Percentiles rank a stretch among this genome's conserved stretches.
Conservation (phyloP, 2,329 filamentous ascomycete genomes). For the Arthrinium phaeospermum region DNA sequence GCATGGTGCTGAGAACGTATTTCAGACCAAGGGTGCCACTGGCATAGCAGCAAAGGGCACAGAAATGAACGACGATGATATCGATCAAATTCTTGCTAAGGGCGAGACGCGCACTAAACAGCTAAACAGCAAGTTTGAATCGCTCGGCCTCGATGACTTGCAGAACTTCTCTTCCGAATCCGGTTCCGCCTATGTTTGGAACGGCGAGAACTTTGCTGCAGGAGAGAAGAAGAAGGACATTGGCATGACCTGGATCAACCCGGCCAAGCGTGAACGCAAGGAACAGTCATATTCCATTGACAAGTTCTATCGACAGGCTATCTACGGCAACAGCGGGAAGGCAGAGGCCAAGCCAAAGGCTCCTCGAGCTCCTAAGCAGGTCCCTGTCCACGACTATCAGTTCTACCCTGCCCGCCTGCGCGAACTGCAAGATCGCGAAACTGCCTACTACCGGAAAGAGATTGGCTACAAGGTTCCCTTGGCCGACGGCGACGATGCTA, state of each 20-base stretch:
- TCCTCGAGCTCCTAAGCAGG: conserved; percentile 92
- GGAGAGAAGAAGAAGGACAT: conserved; percentile 91
- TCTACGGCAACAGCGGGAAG: conserved; percentile 75
- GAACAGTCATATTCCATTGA: conserved; percentile 98
- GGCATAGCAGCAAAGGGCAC: conserved; percentile 65
- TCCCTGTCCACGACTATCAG: conserved; percentile 92
- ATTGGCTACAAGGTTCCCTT: conserved; percentile 94
- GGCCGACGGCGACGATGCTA: conserved; percentile 87
- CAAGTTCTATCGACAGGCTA: conserved; percentile 93
- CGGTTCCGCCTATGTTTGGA: conserved; percentile 98
- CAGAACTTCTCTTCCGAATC: conserved; percentile 98
- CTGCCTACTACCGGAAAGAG: conserved; percentile 93
- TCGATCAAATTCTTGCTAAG: conserved; percentile 84
- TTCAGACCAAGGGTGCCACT: conserved; percentile 73
- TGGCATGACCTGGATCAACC: conserved; percentile 95
- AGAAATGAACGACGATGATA: conserved; percentile 83
- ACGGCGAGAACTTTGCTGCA: conserved; percentile 81
- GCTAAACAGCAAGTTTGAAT: conserved; percentile 93
- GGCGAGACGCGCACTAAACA: conserved; percentile 90
- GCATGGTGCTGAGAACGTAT: conserved; percentile 95
- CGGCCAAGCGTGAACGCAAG: conserved; percentile 96
- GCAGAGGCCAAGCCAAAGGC: conserved; percentile 92
- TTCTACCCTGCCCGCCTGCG: conserved; percentile 88
- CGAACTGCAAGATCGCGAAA: conserved; percentile 95
- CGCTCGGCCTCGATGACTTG: conserved; percentile 93